Evolutionary conservation across 108 stramenopile species (phyloP), one percentile per base, ranked within the genome.

Genomic region (Nannochloropsis oceanica): DNA sequence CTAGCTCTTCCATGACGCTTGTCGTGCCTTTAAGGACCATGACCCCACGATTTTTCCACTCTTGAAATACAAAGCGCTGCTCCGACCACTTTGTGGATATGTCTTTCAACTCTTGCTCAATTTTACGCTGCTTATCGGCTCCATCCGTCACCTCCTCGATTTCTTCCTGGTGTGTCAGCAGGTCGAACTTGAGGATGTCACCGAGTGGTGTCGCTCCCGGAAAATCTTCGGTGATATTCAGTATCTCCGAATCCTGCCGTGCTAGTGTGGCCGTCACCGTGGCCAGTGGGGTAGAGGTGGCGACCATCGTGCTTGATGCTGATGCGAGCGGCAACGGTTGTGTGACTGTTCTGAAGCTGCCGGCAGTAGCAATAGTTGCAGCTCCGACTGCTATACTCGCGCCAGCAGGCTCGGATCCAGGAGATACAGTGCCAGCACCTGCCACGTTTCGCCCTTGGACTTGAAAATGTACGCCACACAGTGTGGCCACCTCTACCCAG

Each of bases 61-160:
- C 94, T 79, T 84, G 84, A 86, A 96, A 96, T 20, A 84, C 81
- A 84, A 96, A 95, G 43, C 91, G 92, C 80, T 90, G 90, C 24
- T 86, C 81, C 27, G 89, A 82, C 95, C 95, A 96, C 82, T 92
- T 89, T 44, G 81, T 89, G 25, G 92, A 90, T 50, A 95, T 94
- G 82, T 96, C 95, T 81, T 90, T 85, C 14, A 96, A 85, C 86
- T 92, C 92, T 14, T 90, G 81, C 87, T 95, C 93, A 81, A 96
- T 96, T 86, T 93, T 94, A 12, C 93, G 88, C 88, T 96, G 95
- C 86, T 95, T 94, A 84, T 95, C 94, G 2, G 95, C 95, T 22
- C 94, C 94, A 86, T 96, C 94, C 22, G 94, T 95, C 12, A 95
- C 89, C 89, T 95, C 95, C 84, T 94, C 93, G 59, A 96, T 93